Conservation (phyloP, 306 rosid species). For the Dalbergia cochinchinensis region DNA sequence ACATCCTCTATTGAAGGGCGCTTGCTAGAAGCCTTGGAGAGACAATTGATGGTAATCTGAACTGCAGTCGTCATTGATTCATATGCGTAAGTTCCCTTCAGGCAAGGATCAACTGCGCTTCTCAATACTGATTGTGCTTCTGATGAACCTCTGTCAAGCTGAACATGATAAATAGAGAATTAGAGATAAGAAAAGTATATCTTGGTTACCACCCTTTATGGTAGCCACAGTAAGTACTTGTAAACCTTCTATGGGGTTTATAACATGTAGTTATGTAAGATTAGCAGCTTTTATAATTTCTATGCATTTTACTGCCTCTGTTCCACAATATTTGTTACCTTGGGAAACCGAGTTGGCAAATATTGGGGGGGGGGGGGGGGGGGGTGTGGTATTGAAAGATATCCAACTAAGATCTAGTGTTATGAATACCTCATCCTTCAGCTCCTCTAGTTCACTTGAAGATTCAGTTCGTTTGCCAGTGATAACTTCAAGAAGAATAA, state of each 20-base stretch:
- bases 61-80: conserved; percentile 79
- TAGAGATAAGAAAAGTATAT: conserved; percentile 31
- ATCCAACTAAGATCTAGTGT: background rate
- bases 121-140: conserved; percentile 62
- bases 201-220: conserved; percentile 34
- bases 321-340: no score
- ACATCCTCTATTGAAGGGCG: conserved; percentile 96
- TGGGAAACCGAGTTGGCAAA: no score
- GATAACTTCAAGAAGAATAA: conserved; percentile 80
- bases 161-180: conserved; percentile 35
- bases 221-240: conserved; percentile 1
- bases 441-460: conserved; percentile 64
- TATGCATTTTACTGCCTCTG: background rate
- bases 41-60: conserved; percentile 82
- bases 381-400: background rate
- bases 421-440: conserved; percentile 71
- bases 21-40: conserved; percentile 61
- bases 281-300: background rate
- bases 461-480: conserved; percentile 72
- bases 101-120: conserved; percentile 62
- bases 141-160: conserved; percentile 78
- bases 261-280: background rate
- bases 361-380: no score
- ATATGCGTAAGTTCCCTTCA: conserved; percentile 78
- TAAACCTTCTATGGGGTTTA: background rate